Evolutionary conservation across 2,329 filamentous ascomycete species (phyloP), one percentile per base, ranked within the genome.

Genomic region (Paramyrothecium sp.): DNA sequence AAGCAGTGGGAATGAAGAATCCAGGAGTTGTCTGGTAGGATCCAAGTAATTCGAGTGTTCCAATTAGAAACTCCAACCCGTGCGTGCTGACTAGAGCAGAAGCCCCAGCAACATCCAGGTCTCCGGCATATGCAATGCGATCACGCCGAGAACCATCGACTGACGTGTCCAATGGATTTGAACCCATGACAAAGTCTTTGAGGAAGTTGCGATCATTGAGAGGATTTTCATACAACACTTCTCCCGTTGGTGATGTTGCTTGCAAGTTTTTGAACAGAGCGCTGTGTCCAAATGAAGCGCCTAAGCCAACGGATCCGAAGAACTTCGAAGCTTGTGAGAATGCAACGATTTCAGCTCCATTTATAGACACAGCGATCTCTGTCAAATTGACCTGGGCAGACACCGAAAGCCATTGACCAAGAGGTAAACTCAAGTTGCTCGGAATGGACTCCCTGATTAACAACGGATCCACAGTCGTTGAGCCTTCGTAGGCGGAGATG

Each of bases 111-210:
- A 72, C 58, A 49, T 73, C 70, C 17, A 73, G 62, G 55, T 73
- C 70, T 12, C 69, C 70, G 1, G 66, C 58, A 53, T 72, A 72
- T 3, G 69, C 64, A 53, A 71, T 71, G 17, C 69, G 64, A 58
- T 72, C 71, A 4, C 71, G 64, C 5, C 70, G 65, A 2, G 73
- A 73, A 23, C 71, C 73, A 58, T 74, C 73, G 3, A 74, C 72
- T 16, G 68, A 66, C 23, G 64, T 67, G 12, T 65, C 60, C 3
- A 60, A 50, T 3, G 71, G 71, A 55, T 75, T 75, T 12, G 66
- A 63, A 7, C 71, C 72, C 50, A 73, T 65, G 7, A 73, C 61
- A 53, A 74, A 75, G 56, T 74, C 69, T 5, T 61, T 7, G 20
- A 74, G 58, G 48, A 67, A 67, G 3, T 58, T 55, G 2, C 52